Conservation (phyloP, 345 rosid genomes). For the Pugionium cornutum region DNA sequence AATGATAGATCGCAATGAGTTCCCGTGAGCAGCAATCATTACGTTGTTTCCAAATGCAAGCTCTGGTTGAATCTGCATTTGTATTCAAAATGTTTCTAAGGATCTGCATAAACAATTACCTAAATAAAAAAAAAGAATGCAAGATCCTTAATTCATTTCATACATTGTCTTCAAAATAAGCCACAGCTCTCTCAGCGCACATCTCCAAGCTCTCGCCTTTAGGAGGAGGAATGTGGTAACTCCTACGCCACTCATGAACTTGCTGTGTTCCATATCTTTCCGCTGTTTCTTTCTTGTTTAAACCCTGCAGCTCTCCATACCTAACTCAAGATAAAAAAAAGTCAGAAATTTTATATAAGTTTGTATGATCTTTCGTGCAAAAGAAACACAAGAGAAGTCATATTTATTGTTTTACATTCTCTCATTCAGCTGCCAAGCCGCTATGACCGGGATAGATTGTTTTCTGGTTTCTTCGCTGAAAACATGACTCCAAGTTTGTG, state of each 20-base stretch:
- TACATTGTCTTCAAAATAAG: conserved; percentile 44
- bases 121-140: not conserved
- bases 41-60: conserved; percentile 81
- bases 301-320: conserved; percentile 98
- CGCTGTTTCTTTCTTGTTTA: conserved; percentile 94
- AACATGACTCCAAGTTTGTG: conserved; percentile 78
- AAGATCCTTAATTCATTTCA: conserved; percentile 7
- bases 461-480: conserved; percentile 83
- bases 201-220: conserved; percentile 98
- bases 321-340: conserved; percentile 40
- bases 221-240: conserved; percentile 94
- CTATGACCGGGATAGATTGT: conserved; percentile 80
- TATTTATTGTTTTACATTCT: conserved; percentile 62
- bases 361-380: not conserved
- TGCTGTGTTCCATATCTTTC: conserved; percentile 86
- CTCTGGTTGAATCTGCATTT: conserved; percentile 80
- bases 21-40: conserved; percentile 97
- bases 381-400: conserved; percentile 8
- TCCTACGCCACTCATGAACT: conserved; percentile 97
- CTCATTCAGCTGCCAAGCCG: conserved; percentile 96
- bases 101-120: not conserved
- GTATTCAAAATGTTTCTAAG: not conserved
- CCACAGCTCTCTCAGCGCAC: conserved; percentile 94
- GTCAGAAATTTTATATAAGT: not conserved
- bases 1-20: conserved; percentile 89